Conservation (phyloP, 148 eudicot species). For the Pharnaceum exiguum region DNA sequence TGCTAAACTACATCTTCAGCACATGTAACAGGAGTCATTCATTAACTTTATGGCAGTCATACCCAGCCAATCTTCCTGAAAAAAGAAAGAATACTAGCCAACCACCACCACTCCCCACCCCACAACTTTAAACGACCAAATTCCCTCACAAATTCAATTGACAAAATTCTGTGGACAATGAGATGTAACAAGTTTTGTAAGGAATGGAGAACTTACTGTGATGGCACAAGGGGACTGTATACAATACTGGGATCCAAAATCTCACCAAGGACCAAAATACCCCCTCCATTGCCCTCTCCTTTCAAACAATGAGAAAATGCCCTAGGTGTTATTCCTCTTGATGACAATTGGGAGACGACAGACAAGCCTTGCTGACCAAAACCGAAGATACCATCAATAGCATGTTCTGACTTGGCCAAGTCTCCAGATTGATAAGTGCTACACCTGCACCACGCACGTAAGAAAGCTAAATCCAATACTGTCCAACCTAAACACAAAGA, state of each 20-base stretch:
- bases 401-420: conserved; percentile 72
- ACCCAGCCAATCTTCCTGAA: no score
- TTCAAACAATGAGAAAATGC: conserved; percentile 96
- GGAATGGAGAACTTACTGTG: conserved; percentile 71
- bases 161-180: neutral
- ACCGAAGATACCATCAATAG: conserved; percentile 94
- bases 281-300: conserved; percentile 92
- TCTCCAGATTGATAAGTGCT: conserved; percentile 89
- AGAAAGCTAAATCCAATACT: neutral
- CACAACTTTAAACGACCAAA: no score
- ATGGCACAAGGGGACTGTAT: conserved; percentile 94
- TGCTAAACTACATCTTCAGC: no score
- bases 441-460: conserved; percentile 49
- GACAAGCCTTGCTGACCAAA: conserved; percentile 87
- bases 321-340: conserved; percentile 81
- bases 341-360: conserved; percentile 80
- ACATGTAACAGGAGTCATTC: no score
- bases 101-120: no score
- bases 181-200: neutral
- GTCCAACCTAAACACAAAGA: neutral
- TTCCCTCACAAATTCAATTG: neutral
- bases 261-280: conserved; percentile 97
- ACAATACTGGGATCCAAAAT: conserved; percentile 89
- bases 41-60: no score
- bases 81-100: no score